Conservation (phyloP, 495 filamentous ascomycete species). For the Aspergillus cristatus region DNA sequence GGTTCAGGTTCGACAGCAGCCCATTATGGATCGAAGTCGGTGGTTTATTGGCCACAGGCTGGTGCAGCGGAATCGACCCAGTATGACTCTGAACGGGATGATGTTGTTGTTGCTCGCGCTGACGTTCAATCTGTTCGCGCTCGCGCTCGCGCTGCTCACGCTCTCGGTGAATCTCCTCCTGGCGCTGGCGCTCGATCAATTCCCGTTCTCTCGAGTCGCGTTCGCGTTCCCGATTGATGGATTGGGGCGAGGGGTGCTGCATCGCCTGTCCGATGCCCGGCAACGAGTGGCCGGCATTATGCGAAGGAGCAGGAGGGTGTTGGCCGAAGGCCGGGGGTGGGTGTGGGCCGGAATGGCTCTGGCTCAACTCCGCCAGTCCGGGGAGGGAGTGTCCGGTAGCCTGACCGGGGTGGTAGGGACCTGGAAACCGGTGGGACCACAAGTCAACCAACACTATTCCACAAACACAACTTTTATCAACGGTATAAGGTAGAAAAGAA, state of each 20-base stretch:
- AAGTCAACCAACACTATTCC: conserved; percentile 19
- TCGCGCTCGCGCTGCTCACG: conserved; percentile 64
- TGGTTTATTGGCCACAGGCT: conserved; percentile 77
- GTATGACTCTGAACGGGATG: conserved; percentile 76
- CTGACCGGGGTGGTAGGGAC: conserved; percentile 36
- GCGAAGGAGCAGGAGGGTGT: conserved; percentile 31
- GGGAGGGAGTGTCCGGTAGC: conserved; percentile 42
- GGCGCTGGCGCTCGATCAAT: conserved; percentile 38
- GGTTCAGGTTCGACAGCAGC: conserved; percentile 64
- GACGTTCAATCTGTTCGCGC: conserved; percentile 49
- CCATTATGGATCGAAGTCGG: conserved; percentile 78
- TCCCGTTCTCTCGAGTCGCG: conserved; percentile 43
- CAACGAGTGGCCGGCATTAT: conserved; percentile 39
- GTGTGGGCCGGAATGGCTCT: conserved; percentile 39
- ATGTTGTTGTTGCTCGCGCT: conserved; percentile 45
- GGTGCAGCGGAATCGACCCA: conserved; percentile 77
- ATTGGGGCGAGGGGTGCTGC: conserved; percentile 43
- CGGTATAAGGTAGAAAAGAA: neutral
- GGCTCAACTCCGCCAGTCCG: conserved; percentile 41
- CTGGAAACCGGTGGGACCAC: too few relatives aligned
- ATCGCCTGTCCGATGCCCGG: conserved; percentile 45
- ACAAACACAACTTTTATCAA: neutral
- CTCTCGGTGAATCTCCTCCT: conserved; percentile 52
- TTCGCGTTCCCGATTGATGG: conserved; percentile 44
- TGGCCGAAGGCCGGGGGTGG: conserved; percentile 41